Conservation (phyloP, 352 stramenopile genomes). For the Thraustotheca clavata region DNA sequence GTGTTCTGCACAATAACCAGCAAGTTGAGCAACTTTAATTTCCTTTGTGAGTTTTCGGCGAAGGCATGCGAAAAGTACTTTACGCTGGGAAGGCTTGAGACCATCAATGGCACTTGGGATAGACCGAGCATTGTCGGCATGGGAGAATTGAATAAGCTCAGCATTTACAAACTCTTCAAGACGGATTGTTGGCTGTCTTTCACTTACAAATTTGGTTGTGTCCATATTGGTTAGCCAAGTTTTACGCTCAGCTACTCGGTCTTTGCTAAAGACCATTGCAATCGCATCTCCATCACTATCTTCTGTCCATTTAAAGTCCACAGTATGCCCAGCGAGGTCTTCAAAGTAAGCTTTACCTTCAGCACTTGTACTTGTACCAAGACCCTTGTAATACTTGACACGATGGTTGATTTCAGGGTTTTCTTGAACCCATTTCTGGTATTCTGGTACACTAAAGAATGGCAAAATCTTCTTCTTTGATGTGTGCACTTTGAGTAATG, state of each 20-base stretch:
- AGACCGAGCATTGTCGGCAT: conserved; percentile 94
- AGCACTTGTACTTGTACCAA: conserved; percentile 96
- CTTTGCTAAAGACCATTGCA: conserved; percentile 99
- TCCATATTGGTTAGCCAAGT: conserved; percentile 91
- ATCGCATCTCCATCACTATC: conserved; percentile 88
- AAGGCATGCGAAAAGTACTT: conserved; percentile 97
- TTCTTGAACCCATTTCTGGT: conserved; percentile 89
- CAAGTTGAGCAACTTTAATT: conserved; percentile 99
- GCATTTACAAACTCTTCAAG: conserved; percentile 98
- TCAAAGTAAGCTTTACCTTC: conserved; percentile 98
- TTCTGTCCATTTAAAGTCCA: conserved; percentile 79
- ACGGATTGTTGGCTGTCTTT: conserved; percentile 78
- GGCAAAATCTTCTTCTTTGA: conserved; percentile 51
- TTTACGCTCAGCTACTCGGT: conserved; percentile 93
- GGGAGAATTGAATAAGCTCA: conserved; percentile 98
- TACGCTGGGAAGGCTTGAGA: conserved; percentile 96
- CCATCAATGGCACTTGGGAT: conserved; percentile 95
- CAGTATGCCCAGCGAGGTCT: conserved; percentile 91
- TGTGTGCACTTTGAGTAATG: conserved; percentile 95
- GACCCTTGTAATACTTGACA: conserved; percentile 99
- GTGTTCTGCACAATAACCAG: conserved; percentile 95
- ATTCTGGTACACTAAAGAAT: conserved; percentile 98
- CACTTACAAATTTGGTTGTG: conserved; percentile 89
- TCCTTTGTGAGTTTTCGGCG: conserved; percentile 98
- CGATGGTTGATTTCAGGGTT: conserved; percentile 79